Evolutionary conservation across 2,329 filamentous ascomycete genomes (phyloP), one percentile per base, ranked within the genome.

Genomic region (Macrophomina phaseolina): DNA sequence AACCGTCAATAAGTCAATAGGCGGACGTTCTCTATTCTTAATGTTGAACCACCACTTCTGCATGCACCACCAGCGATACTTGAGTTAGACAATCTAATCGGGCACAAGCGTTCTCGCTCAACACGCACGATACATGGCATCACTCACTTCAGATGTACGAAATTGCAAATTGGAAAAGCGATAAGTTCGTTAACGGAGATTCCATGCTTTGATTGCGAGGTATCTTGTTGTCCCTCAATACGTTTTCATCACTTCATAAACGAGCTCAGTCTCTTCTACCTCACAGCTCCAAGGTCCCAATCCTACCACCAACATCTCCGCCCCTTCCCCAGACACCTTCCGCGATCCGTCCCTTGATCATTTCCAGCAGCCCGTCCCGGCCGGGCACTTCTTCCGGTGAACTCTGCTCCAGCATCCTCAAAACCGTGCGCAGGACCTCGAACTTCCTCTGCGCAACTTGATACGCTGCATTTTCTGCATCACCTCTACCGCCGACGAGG

Each of bases 391-490:
- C 55, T 28, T 42, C 65, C 12, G 30, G 46, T 9, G 36, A 32
- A 73, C 71, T 72, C 7, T 77, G 74, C 67, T 81, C 79, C 14
- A 89, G 70, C 12, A 76, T 74, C 30, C 74, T 70, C 34, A 84
- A 77, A n/a, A 89, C 73, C 4, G 81, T 80, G 16, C 82, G 81
- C 56, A 89, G 70, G 2, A 83, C 83, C 65, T 87, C 86, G 69
- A 86, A 86, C 70, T 87, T 88, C 0, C 85, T 83, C 55, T 80
- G 81, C 1, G 86, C 86, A 49, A 89, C 80, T 68, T 83, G 82
- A 76, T 86, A 88, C 3, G 86, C 85, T 1, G 84, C 81, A 69
- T 83, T 86, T 71, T 88, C 84, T 0, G 82, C 77, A 71, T 88
- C 86, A 2, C 84, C 85, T 9, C 82, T 79, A 9, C 86, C 86